Evolutionary conservation across 306 rosid genomes (phyloP), one percentile per base, ranked within the genome.

Genomic region (Cucurbita moschata): DNA sequence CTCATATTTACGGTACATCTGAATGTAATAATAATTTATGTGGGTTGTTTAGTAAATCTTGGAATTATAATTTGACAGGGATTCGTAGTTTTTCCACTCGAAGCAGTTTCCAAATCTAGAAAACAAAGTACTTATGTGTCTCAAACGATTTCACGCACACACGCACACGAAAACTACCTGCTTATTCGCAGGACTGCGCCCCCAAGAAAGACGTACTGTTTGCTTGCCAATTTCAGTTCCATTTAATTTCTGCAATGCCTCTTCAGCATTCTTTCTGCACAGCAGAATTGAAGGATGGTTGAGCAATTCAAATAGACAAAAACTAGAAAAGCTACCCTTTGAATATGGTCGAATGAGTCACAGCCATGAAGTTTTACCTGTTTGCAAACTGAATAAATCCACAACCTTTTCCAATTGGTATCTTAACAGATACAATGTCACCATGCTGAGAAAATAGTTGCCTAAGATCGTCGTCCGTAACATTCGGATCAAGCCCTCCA

Each of bases 141-240:
- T 62, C 46, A 15, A 39, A 21, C 49, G 2, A 3, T 40, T 40
- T 18, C 23, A 46, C 11, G 11, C 23, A 37, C 49, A 62, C 35
- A 77, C 7, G 37, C 10, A 76, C 5, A 52, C 43, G 84, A 21
- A 71, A n/a, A 35, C 21, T 88, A 73, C 98, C 96, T 94, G 98
- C 85, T 94, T 94, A 78, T 93, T 90, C 77, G 96, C 97, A 15
- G 98, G 98, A 83, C 91, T 94, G 82, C 97, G 98, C 46, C 98
- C 98, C 98, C 98, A 93, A 57, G 96, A 90, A 83, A 92, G 98
- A 18, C 98, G 96, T 69, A 93, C 94, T 4, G 96, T 87, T 79
- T 94, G 98, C 74, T 89, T 94, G 76, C 98, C 97, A 61, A 94
- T 85, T 54, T 74, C 81, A 64, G 94, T 83, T 40, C 97, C 97